Base-by-base conservation (phyloP, 192 early-diverging fungal species). In the Paraglomus occultum region DNA sequence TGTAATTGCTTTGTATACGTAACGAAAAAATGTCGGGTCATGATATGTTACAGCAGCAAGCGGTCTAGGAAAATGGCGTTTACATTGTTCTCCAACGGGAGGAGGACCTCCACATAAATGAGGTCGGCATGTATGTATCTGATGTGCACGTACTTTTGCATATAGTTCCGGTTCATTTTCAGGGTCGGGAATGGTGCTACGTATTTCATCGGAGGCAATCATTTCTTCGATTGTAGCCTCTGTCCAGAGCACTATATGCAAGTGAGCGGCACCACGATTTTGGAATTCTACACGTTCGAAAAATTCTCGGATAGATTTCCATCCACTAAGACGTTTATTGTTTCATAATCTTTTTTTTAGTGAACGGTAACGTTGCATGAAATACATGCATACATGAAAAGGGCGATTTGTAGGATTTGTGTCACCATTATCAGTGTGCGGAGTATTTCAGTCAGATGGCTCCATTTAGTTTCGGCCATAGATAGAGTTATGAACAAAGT, bases 271-370 rank as follows among this genome's bases (percentile, higher is more conserved):
- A 45, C n/a, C 17, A 46, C n/a, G 4, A 46, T 62, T 62, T 62
- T 62, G n/a, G 48, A 62, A 62, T 46, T 62, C 43, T 3, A 62
- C 23, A 22, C 43, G n/a, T 39, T 59, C 47, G 51, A 64, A 64
- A 50, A 38, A 64, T 11, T 63, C 44, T 18, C 14, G 5, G 44
- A 43, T 48, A 48, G 45, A 22, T 39, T 22, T 46, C 60, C 60
- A 63, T 4, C 9, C 5, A 47, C 10, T 12, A 31, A 63, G 31
- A 2, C 14, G 18, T 0, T 9, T 6, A 20, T 63, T 63, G 31
- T 49, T 48, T 44, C 45, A 63, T 17, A 64, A 8, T 23, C 14
- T 43, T 31, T 48, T 18, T 50, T 64, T 64, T n/a, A 64, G 5
- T 15, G 6, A 18, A 50, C 51, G 48, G 9, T 51, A 50, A 17